Conservation (phyloP, 1,284 basidiomycete genomes). For the Tylopilus sp. region DNA sequence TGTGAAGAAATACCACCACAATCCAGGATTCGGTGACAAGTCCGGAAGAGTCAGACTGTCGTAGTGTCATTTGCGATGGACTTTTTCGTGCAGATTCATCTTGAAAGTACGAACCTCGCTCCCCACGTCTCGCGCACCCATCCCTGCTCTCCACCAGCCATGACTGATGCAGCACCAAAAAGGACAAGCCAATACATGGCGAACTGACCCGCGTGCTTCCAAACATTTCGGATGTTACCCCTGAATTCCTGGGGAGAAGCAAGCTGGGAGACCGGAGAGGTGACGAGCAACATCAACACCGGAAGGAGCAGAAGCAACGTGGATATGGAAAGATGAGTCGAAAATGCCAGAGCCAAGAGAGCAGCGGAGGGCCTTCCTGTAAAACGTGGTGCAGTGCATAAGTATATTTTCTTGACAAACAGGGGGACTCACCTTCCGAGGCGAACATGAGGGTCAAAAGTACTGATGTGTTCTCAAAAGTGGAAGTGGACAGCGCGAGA, state of each 20-base stretch:
- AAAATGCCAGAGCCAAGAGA: slow-evolving; percentile 64
- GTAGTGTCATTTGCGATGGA: neutral
- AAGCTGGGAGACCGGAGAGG: slow-evolving; percentile 58
- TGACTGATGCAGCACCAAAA: slow-evolving; percentile 25
- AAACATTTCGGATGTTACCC: slow-evolving; percentile 35
- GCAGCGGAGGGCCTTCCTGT: slow-evolving; percentile 55
- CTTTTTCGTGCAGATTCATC: neutral
- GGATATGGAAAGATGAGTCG: slow-evolving; percentile 69
- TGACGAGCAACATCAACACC: slow-evolving; percentile 60
- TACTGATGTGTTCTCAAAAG: slow-evolving; percentile 71
- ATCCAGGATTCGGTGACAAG: slow-evolving; percentile 88
- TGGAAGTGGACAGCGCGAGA: slow-evolving; percentile 76
- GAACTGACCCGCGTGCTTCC: slow-evolving; percentile 48
- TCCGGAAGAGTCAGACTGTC: slow-evolving; percentile 72
- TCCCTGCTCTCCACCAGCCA: slow-evolving; percentile 53
- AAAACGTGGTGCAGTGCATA: neutral
- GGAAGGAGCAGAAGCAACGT: slow-evolving; percentile 68
- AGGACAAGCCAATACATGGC: slow-evolving; percentile 48
- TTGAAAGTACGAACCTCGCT: slow-evolving; percentile 58
- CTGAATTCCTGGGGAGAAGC: slow-evolving; percentile 52
- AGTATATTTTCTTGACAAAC: neutral
- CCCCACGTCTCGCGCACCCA: slow-evolving; percentile 84
- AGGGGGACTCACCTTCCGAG: slow-evolving; percentile 48
- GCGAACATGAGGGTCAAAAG: slow-evolving; percentile 73
- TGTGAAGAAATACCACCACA: slow-evolving; percentile 99